phyloP scores from a whole-genome alignment of 2,329 filamentous ascomycete genomes.

The Teratosphaeria epicoccoides region DNA sequence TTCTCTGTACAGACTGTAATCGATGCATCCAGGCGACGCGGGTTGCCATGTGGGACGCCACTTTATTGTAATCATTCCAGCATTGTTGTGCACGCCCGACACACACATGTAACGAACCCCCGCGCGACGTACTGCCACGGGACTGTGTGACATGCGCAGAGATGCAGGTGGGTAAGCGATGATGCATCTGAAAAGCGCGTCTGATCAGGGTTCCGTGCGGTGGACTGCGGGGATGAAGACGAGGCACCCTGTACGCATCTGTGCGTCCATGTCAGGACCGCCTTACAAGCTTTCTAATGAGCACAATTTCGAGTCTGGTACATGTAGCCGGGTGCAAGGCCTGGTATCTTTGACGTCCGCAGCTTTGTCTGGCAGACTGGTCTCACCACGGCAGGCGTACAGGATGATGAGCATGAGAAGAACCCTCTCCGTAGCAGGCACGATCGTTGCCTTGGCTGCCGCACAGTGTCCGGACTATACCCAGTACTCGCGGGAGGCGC shows the following conservation, averaged over 20 bases:
- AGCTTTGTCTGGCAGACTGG: background rate
- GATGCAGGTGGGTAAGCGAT: too few relatives aligned
- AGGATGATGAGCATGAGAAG: background rate
- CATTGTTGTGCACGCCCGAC: too few relatives aligned
- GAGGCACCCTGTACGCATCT: background rate
- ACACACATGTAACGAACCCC: too few relatives aligned
- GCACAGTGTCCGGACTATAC: slow-evolving; percentile 33
- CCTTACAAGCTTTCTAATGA: too few relatives aligned
- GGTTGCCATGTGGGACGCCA: too few relatives aligned
- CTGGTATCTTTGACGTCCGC: background rate
- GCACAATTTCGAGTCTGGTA: too few relatives aligned
- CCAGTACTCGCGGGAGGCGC: slow-evolving; percentile 30
- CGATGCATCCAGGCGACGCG: too few relatives aligned
- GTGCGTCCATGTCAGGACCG: background rate
- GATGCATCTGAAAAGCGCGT: too few relatives aligned
- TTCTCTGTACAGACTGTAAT: too few relatives aligned
- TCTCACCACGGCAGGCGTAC: background rate
- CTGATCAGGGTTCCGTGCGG: background rate
- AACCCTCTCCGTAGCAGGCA: background rate
- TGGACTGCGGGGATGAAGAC: background rate
- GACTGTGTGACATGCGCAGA: too few relatives aligned
- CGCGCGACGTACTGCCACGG: too few relatives aligned
- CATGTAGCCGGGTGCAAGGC: background rate
- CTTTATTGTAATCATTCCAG: too few relatives aligned
- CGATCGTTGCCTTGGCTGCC: background rate